Percentiles rank a stretch among this genome's conserved stretches.
Conservation (phyloP, 352 stramenopile genomes). For the Globisporangium acanthophoron region DNA sequence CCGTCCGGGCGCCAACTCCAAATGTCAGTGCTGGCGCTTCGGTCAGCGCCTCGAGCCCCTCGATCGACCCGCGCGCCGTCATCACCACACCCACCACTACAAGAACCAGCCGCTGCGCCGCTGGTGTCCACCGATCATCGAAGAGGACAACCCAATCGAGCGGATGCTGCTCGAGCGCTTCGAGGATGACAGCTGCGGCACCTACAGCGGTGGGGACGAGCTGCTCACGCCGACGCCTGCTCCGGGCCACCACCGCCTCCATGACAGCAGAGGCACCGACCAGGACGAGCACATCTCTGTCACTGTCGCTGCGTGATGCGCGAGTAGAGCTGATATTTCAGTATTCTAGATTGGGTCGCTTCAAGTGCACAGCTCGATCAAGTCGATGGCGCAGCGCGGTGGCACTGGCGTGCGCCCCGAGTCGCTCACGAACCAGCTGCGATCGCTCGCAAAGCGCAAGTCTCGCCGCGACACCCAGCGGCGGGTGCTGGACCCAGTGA, state of each 20-base stretch:
- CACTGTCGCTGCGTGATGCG: too few relatives aligned
- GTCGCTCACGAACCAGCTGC: conserved; percentile 39
- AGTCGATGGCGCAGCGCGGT: not conserved
- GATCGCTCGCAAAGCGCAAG: conserved; percentile 28
- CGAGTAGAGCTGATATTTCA: too few relatives aligned
- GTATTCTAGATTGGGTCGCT: not conserved
- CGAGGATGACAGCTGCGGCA: not conserved
- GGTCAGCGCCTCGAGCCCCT: conserved; percentile 9
- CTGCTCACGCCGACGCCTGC: not conserved
- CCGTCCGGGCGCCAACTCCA: too few relatives aligned
- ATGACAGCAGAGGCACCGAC: not conserved
- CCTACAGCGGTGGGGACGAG: not conserved
- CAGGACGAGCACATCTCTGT: too few relatives aligned
- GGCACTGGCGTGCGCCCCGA: conserved; percentile 24
- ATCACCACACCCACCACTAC: not conserved
- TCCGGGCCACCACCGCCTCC: not conserved
- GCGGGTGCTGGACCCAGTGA: conserved; percentile 19
- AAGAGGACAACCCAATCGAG: conserved; percentile 14
- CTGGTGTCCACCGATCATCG: conserved; percentile 8
- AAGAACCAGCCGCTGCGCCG: not conserved
- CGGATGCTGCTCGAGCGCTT: conserved; percentile 4
- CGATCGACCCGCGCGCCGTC: conserved; percentile 1
- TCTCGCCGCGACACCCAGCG: conserved; percentile 12
- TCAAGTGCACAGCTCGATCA: not conserved
- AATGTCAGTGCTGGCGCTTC: conserved; percentile 11